These are phyloP conservation scores for Quillaja saponaria DNA, from an alignment of 306 rosid genomes.

Conservation along the genomic window DNA sequence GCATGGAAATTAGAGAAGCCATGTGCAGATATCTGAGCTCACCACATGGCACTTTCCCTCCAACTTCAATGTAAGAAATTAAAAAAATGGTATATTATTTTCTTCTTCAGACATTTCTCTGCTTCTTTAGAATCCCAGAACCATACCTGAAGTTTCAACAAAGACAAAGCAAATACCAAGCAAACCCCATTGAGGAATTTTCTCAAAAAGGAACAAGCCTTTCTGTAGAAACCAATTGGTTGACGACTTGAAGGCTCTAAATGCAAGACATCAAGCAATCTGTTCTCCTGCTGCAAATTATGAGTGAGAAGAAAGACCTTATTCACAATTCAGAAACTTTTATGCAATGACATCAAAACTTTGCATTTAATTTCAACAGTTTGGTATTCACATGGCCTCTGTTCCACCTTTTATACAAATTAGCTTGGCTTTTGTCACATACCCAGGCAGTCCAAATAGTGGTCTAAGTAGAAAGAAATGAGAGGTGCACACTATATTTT, in stretches of 20 bases:
- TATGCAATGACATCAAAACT: slow-evolving; percentile 1
- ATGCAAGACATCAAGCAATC: neutral
- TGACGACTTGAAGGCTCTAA: neutral
- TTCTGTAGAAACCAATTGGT: neutral
- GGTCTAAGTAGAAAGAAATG: too few species aligned
- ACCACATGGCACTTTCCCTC: slow-evolving; percentile 70
- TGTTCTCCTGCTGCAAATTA: neutral
- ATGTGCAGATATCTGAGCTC: slow-evolving; percentile 78
- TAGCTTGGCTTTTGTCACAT: neutral
- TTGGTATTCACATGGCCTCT: neutral
- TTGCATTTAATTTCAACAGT: neutral
- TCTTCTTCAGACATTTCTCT: slow-evolving; percentile 17
- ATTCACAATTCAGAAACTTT: neutral
- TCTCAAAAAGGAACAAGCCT: neutral
- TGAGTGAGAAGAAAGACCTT: neutral
- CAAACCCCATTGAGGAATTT: neutral
- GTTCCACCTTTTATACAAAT: neutral
- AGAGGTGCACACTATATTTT: too few species aligned
- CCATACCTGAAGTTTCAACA: neutral
- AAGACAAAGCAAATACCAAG: too few species aligned
- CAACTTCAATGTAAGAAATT: slow-evolving; percentile 36
- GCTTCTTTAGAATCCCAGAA: neutral
- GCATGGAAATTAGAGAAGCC: slow-evolving; percentile 65
- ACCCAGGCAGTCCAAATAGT: neutral
- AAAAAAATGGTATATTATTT: neutral